These are phyloP conservation scores for Raffaelea ambrosiae DNA, from an alignment of 2,329 filamentous ascomycete species.

Conservation along the genomic window DNA sequence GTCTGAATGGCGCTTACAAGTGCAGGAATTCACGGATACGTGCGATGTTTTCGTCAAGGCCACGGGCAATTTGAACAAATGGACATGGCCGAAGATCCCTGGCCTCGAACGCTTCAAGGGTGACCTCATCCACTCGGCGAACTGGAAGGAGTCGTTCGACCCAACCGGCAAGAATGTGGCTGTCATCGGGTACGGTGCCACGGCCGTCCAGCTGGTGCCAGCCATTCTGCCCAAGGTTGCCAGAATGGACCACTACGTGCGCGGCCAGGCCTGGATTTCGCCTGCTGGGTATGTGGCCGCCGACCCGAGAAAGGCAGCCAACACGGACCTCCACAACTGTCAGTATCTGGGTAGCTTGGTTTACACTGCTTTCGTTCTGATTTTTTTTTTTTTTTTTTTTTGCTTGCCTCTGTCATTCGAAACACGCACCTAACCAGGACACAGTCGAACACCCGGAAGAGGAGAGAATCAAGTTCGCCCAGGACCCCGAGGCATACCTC, in stretches of 20 bases:
- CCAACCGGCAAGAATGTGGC: conserved; percentile 37
- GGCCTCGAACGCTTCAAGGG: conserved; percentile 43
- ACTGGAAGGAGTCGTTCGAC: conserved; percentile 44
- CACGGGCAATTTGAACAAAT: conserved; percentile 51
- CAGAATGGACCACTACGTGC: conserved; percentile 55
- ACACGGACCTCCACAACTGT: background rate
- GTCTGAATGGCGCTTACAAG: conserved; percentile 23
- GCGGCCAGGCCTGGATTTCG: conserved; percentile 60
- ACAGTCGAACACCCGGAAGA: conserved; percentile 45
- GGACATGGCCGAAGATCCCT: conserved; percentile 41
- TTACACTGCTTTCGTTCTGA: background rate
- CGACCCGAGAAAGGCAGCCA: background rate
- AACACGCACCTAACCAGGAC: conserved; percentile 45
- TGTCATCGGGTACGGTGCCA: conserved; percentile 48
- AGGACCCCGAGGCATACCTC: conserved; percentile 55
- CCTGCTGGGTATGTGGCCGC: conserved; percentile 17
- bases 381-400: background rate
- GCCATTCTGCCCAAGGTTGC: conserved; percentile 39
- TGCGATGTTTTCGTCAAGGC: conserved; percentile 55
- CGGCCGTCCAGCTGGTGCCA: conserved; percentile 38
- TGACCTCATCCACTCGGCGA: conserved; percentile 43
- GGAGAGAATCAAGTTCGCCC: conserved; percentile 45
- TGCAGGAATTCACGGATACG: conserved; percentile 29
- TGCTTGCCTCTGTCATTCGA: conserved; percentile 36
- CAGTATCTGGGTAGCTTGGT: background rate